A percentile compares a stretch with the other conserved stretches of the same genome.
Evolutionary conservation across 257 asterid genomes (phyloP).

Genomic region (Ligustrum vulgare): DNA sequence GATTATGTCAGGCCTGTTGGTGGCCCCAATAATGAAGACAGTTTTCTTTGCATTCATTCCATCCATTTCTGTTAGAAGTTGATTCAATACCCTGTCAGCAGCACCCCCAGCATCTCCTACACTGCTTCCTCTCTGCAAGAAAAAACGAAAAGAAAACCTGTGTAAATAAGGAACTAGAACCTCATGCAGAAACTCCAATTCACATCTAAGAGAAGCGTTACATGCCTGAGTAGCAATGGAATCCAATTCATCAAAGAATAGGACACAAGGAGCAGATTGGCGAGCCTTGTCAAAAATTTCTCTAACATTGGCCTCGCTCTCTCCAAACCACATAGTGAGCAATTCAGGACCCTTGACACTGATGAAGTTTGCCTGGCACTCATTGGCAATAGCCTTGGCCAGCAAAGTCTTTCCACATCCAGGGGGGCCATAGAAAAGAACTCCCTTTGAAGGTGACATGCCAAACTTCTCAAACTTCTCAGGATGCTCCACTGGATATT

Average conservation of each 20-base stretch:
- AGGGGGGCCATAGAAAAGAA: slow-evolving; percentile 67
- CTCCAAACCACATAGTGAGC: slow-evolving; percentile 76
- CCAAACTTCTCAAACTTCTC: slow-evolving; percentile 70
- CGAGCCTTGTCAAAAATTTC: slow-evolving; percentile 71
- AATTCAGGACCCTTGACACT: slow-evolving; percentile 65
- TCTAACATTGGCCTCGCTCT: slow-evolving; percentile 69
- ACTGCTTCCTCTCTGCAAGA: slow-evolving; percentile 63
- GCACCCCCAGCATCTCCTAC: slow-evolving; percentile 69
- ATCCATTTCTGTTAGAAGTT: slow-evolving; percentile 64
- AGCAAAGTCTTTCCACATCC: slow-evolving; percentile 67
- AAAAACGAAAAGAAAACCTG: neutral
- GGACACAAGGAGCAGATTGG: slow-evolving; percentile 76
- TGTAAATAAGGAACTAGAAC: neutral
- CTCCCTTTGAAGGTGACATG: slow-evolving; percentile 71
- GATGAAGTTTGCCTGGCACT: slow-evolving; percentile 66
- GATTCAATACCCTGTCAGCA: slow-evolving; percentile 62
- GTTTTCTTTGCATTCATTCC: slow-evolving; percentile 70
- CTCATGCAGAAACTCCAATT: neutral
- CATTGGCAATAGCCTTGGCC: slow-evolving; percentile 73
- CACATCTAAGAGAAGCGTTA: neutral
- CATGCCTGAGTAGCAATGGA: slow-evolving; percentile 73
- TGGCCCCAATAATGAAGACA: slow-evolving; percentile 67
- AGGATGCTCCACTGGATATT: slow-evolving; percentile 73
- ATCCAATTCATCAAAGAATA: slow-evolving; percentile 68
- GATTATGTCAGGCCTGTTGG: slow-evolving; percentile 64